Percentiles rank a stretch among this genome's conserved stretches.
Evolutionary conservation across 306 rosid species (phyloP).

Genomic region (Begonia fuchsioides): DNA sequence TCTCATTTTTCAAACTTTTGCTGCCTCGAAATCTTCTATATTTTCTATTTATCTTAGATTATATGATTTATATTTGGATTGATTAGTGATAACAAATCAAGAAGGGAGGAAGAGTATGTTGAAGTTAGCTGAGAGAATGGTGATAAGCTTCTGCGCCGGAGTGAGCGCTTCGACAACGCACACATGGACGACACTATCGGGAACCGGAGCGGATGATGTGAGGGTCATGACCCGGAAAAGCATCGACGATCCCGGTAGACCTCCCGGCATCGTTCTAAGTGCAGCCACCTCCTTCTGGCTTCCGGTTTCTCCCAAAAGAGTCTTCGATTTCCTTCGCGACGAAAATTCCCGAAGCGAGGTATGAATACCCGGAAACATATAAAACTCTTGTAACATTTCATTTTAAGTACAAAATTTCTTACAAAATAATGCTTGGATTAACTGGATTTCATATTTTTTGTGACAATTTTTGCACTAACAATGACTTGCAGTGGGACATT

Average conservation of each 20-base stretch:
- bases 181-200: conserved; percentile 83
- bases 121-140: conserved; percentile 96
- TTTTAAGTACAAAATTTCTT: background rate
- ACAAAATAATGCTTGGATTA: no score
- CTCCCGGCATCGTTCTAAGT: conserved; percentile 85
- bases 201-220: conserved; percentile 91
- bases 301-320: conserved; percentile 70
- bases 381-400: background rate
- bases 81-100: conserved; percentile 71
- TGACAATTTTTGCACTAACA: background rate
- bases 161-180: conserved; percentile 95
- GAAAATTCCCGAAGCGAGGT: conserved; percentile 92
- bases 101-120: conserved; percentile 94
- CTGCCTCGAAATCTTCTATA: no score
- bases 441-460: background rate
- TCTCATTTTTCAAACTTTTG: no score
- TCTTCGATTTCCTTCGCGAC: conserved; percentile 82
- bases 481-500: conserved; percentile 69
- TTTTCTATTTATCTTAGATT: no score
- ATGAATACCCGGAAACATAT: background rate
- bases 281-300: conserved; percentile 99
- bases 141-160: conserved; percentile 85
- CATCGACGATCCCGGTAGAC: conserved; percentile 88
- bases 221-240: conserved; percentile 94
- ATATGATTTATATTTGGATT: background rate